phyloP scores from a whole-genome alignment of 176 grass and related monocot species.

The Dactylis glomerata region DNA sequence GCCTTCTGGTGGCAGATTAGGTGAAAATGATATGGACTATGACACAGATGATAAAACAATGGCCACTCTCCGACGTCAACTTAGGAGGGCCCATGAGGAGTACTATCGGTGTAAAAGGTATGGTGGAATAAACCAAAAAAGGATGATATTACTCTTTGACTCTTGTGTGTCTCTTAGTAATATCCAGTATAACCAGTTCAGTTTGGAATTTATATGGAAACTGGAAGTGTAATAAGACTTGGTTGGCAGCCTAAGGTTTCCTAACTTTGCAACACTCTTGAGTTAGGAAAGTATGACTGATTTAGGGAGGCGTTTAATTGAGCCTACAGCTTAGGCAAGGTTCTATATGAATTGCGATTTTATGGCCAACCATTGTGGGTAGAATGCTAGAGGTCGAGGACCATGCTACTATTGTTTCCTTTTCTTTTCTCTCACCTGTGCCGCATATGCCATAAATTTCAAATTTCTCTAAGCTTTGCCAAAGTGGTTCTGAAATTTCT shows the following conservation, averaged over 20 bases:
- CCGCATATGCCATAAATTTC: not conserved
- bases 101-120: slow-evolving; percentile 99
- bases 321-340: not conserved
- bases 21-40: slow-evolving; percentile 99
- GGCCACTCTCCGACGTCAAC: slow-evolving; percentile 88
- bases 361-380: not conserved
- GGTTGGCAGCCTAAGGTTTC: not conserved
- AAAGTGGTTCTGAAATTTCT: not conserved
- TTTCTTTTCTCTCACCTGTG: not conserved
- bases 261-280: not conserved
- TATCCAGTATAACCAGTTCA: not conserved
- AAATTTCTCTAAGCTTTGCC: not conserved
- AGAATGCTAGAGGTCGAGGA: not conserved
- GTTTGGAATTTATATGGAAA: slow-evolving; percentile 14
- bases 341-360: not conserved
- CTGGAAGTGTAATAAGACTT: not conserved
- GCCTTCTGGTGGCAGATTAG: slow-evolving; percentile 92
- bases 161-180: slow-evolving; percentile 36
- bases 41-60: slow-evolving; percentile 99
- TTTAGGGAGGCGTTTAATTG: not conserved
- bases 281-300: not conserved
- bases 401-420: slow-evolving; percentile 9
- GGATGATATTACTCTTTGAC: not conserved
- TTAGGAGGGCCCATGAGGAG: slow-evolving; percentile 92
- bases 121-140: not conserved